Evolutionary conservation across 2,329 filamentous ascomycete genomes (phyloP).

Genomic region (Aspergillus tamarii): DNA sequence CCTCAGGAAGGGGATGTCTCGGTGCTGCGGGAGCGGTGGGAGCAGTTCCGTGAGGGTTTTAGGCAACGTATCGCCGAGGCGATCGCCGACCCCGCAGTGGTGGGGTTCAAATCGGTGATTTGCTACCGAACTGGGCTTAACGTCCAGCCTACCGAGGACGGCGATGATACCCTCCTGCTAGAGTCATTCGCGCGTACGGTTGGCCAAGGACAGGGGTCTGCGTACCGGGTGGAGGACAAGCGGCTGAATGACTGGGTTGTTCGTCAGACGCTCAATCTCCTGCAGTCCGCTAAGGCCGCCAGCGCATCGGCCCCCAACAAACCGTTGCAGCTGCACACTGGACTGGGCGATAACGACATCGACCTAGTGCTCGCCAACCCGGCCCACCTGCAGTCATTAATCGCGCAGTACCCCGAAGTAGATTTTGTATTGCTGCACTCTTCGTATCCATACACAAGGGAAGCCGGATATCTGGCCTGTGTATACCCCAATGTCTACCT

Average conservation of each 20-base stretch:
- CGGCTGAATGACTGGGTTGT: constrained; percentile 72
- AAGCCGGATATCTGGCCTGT: constrained; percentile 76
- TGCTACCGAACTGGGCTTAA: constrained; percentile 78
- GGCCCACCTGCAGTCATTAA: constrained; percentile 73
- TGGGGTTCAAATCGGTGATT: constrained; percentile 80
- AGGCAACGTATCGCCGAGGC: constrained; percentile 55
- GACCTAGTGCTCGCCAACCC: constrained; percentile 71
- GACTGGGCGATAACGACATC: constrained; percentile 79
- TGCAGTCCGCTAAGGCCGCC: constrained; percentile 48
- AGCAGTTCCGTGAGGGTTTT: constrained; percentile 33
- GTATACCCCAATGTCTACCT: constrained; percentile 80
- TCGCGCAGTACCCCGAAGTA: constrained; percentile 68
- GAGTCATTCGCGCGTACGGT: constrained; percentile 33
- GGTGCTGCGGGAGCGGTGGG: constrained; percentile 20
- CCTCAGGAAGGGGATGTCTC: constrained; percentile 34
- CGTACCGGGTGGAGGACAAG: constrained; percentile 58
- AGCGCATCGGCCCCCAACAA: constrained; percentile 57
- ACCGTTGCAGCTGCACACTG: constrained; percentile 82
- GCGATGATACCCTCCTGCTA: constrained; percentile 33
- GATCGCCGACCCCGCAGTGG: constrained; percentile 68
- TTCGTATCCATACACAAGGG: constrained; percentile 77
- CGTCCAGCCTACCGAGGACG: constrained; percentile 56
- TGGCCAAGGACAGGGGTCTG: constrained; percentile 28
- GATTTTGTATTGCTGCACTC: constrained; percentile 80
- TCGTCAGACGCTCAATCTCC: constrained; percentile 62